These are phyloP conservation scores for Podaxis sp. DNA, from an alignment of 768 basidiomycete genomes.

Conservation along the genomic window DNA sequence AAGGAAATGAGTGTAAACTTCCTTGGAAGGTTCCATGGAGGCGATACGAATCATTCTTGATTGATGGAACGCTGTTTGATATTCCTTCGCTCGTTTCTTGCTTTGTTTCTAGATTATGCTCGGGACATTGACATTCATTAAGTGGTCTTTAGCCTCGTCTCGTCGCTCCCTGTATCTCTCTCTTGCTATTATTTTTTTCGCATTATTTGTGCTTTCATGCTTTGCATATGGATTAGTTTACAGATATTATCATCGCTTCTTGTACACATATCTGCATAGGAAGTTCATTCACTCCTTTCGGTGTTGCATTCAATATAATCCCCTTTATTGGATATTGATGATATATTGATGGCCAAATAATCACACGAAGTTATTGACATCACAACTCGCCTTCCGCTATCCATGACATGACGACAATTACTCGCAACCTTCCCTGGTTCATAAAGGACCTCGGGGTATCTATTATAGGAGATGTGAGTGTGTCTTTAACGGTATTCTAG, in stretches of 20 bases:
- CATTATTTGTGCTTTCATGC: not conserved
- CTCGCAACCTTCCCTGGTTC: slow-evolving; percentile 82
- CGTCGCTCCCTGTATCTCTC: not conserved
- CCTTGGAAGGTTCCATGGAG: slow-evolving; percentile 5
- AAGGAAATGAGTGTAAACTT: slow-evolving; percentile 6
- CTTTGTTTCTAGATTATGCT: not conserved
- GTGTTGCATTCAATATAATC: not conserved
- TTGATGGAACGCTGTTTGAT: not conserved
- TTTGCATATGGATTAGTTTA: not conserved
- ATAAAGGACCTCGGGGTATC: slow-evolving; percentile 76
- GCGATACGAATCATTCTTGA: not conserved
- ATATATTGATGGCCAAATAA: not conserved
- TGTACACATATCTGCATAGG: not conserved
- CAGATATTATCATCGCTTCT: not conserved
- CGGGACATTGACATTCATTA: not conserved
- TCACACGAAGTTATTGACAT: not conserved
- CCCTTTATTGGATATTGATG: not conserved
- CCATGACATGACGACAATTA: slow-evolving; percentile 65
- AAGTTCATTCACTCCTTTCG: not conserved
- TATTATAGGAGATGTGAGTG: slow-evolving; percentile 72
- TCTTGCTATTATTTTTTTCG: not conserved
- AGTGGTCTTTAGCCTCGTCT: not conserved
- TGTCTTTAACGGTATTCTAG: not conserved
- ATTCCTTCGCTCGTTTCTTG: not conserved
- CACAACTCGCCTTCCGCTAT: not conserved